Percentiles rank a stretch among this genome's conserved stretches.
phyloP scores from a whole-genome alignment of 2,329 filamentous ascomycete genomes.

The Rosellinia necatrix region DNA sequence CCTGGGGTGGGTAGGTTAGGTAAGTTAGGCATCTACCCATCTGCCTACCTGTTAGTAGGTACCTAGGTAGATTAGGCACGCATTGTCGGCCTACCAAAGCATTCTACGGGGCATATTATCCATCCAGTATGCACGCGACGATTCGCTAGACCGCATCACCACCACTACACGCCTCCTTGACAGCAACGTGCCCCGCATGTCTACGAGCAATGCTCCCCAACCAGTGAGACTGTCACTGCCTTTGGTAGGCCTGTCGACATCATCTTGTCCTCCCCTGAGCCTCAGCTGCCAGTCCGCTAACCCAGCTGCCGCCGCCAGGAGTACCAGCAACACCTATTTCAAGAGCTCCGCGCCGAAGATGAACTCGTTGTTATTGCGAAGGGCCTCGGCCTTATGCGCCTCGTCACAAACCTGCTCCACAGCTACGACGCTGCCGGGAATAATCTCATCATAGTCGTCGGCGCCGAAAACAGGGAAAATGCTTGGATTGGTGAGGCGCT shows the following conservation, averaged over 20 bases:
- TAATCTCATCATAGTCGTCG: slow-evolving; percentile 86
- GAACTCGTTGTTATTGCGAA: slow-evolving; percentile 90
- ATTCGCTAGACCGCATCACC: slow-evolving; percentile 21
- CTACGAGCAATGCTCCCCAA: slow-evolving; percentile 59
- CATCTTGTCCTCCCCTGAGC: not conserved
- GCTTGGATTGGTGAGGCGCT: slow-evolving; percentile 95
- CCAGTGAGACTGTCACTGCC: slow-evolving; percentile 83
- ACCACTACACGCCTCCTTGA: slow-evolving; percentile 24
- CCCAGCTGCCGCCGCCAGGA: slow-evolving; percentile 51
- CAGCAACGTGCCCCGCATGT: slow-evolving; percentile 51
- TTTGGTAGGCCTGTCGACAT: slow-evolving; percentile 53
- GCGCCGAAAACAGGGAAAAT: slow-evolving; percentile 91
- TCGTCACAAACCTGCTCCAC: slow-evolving; percentile 95
- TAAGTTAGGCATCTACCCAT: too few species aligned
- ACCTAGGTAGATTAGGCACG: too few species aligned
- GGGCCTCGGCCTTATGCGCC: slow-evolving; percentile 86
- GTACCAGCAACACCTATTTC: slow-evolving; percentile 96
- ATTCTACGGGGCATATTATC: not conserved
- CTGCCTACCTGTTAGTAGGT: too few species aligned
- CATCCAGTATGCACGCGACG: slow-evolving; percentile 34
- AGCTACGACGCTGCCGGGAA: slow-evolving; percentile 96
- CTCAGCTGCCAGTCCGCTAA: not conserved
- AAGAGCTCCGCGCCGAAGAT: slow-evolving; percentile 87
- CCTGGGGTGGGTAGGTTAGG: too few species aligned
- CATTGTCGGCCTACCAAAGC: too few species aligned